A percentile compares a stretch with the other conserved stretches of the same genome.
Evolutionary conservation across 371 early-diverging fungal genomes (phyloP).

Genomic region (Apophysomyces elegans): DNA sequence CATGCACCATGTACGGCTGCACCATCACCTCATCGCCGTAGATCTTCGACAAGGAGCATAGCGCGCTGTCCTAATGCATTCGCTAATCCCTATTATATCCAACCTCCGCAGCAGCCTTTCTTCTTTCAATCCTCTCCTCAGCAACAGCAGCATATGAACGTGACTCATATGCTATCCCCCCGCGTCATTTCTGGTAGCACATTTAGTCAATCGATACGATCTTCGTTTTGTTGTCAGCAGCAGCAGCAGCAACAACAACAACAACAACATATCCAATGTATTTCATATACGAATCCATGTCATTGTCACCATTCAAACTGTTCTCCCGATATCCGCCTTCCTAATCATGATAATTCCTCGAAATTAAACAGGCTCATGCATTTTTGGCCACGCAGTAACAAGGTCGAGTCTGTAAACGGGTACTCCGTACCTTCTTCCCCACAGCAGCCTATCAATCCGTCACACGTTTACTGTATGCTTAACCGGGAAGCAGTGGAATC

Average conservation of each 20-base stretch:
- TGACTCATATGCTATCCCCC: slow-evolving; percentile 23
- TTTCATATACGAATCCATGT: slow-evolving; percentile 4
- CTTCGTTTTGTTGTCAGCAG: slow-evolving; percentile 2
- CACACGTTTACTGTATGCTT: background rate
- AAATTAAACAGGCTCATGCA: slow-evolving; percentile 23
- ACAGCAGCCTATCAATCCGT: background rate
- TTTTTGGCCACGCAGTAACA: slow-evolving; percentile 22
- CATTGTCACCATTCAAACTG: slow-evolving; percentile 1
- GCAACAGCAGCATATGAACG: slow-evolving; percentile 16
- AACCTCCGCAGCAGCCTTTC: background rate
- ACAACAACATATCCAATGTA: slow-evolving; percentile 2
- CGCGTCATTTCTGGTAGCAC: slow-evolving; percentile 15
- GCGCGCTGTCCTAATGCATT: slow-evolving; percentile 2
- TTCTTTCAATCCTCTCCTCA: background rate
- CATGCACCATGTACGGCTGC: background rate
- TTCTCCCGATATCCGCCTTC: background rate
- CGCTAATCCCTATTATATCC: background rate
- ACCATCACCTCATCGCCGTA: slow-evolving; percentile 8
- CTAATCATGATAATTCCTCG: background rate
- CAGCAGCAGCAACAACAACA: slow-evolving; percentile 2
- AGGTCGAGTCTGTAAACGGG: background rate
- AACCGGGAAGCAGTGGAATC: slow-evolving; percentile 2
- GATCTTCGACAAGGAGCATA: background rate
- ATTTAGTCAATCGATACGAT: background rate
- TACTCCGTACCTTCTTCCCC: background rate